Evolutionary conservation across 805 yeast genomes (phyloP), one percentile per base, ranked within the genome.

Genomic region (Saturnispora besseyi): DNA sequence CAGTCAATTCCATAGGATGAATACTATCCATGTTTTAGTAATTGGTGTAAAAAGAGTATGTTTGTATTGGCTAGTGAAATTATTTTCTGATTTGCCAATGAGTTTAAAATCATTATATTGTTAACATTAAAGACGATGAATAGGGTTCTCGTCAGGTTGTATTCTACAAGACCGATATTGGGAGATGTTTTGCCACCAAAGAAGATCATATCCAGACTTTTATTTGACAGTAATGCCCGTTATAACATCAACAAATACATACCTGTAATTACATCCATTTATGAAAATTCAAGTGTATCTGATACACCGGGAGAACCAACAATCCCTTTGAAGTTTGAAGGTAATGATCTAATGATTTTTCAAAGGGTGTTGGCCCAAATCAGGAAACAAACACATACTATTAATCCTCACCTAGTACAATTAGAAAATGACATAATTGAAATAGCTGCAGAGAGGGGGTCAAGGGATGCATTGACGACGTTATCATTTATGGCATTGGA

Each of bases 381-480:
- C 46, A 64, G 96, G 41, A 69, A 67, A 5, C 73, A 76, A 32
- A 78, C 90, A 1, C 81, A 82, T 51, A 70, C 82, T 0, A 70
- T 77, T 2, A 81, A 84, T 57, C 74, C 61, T 46, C 68, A 79
- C 53, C 66, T 84, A 21, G 68, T 84, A 5, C 76, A 69, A 12
- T 67, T 87, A 33, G 96, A 89, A 60, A 78, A 81, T 54, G 81
- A 78, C 54, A 63, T 90, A 21, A 75, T 89, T n/a, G 95, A 88
- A 52, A 75, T 75, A 46, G 87, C 96, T 12, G 96, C 96, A 0
- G 95, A 86, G 58, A 59, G 79, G 59, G 96, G 96, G 0, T 79
- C 84, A 58, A 77, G 80, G 54, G 87, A 88, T 63, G 96, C 96
- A 0, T 77, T 89, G 22, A 72, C 91, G 0, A 69, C 86, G 11